phyloP scores from a whole-genome alignment of 2,329 filamentous ascomycete genomes.

The Botryotinia calthae region DNA sequence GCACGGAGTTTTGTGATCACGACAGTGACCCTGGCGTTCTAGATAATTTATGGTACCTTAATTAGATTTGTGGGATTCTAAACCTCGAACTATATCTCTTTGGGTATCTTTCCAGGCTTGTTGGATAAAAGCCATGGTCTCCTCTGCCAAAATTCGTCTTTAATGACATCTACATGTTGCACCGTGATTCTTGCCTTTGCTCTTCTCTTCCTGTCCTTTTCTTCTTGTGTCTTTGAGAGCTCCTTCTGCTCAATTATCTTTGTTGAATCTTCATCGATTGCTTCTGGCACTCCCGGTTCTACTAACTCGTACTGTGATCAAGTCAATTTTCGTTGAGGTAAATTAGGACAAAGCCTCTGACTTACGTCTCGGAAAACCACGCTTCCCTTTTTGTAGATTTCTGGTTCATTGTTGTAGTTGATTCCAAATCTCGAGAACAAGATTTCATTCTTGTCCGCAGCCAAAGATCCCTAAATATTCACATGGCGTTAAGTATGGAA shows the following conservation, averaged over 20 bases:
- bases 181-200: slow-evolving; percentile 78
- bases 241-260: slow-evolving; percentile 50
- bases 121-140: slow-evolving; percentile 81
- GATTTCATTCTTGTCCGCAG: slow-evolving; percentile 93
- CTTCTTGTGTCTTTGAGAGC: slow-evolving; percentile 74
- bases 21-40: slow-evolving; percentile 21
- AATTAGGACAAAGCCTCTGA: not conserved
- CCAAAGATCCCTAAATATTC: slow-evolving; percentile 67
- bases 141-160: slow-evolving; percentile 87
- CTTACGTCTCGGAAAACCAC: slow-evolving; percentile 72
- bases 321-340: slow-evolving; percentile 12
- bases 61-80: slow-evolving; percentile 22
- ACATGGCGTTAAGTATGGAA: not conserved
- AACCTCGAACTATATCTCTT: slow-evolving; percentile 42
- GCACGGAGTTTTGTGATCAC: slow-evolving; percentile 22
- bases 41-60: slow-evolving; percentile 22
- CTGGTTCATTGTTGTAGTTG: slow-evolving; percentile 96
- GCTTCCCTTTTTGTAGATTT: slow-evolving; percentile 91
- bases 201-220: slow-evolving; percentile 78
- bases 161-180: slow-evolving; percentile 91
- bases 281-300: slow-evolving; percentile 48
- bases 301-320: slow-evolving; percentile 64
- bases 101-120: slow-evolving; percentile 68
- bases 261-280: slow-evolving; percentile 47
- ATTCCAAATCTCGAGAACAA: slow-evolving; percentile 84